phyloP scores from a whole-genome alignment of 2,329 filamentous ascomycete genomes.

The Verticillium zaregamsianum region DNA sequence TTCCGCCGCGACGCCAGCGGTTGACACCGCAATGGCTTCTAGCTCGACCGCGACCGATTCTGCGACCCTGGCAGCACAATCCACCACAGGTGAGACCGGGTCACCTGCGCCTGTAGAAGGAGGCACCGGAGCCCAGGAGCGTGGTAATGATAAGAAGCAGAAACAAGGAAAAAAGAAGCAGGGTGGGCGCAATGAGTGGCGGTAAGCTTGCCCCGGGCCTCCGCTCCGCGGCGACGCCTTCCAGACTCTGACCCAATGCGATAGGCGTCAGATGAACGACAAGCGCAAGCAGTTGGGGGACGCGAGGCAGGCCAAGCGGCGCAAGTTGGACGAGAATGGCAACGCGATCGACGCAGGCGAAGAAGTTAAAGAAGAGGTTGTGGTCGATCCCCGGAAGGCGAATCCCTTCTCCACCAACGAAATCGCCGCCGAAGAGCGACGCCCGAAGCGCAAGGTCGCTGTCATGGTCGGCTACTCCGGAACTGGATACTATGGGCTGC shows the following conservation, averaged over 20 bases:
- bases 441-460: conserved; percentile 93
- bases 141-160: not conserved
- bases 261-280: conserved; percentile 30
- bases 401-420: conserved; percentile 68
- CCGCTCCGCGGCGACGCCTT: conserved; percentile 17
- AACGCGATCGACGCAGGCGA: conserved; percentile 19
- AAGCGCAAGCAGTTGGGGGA: conserved; percentile 35
- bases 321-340: conserved; percentile 32
- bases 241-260: conserved; percentile 24
- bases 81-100: not conserved
- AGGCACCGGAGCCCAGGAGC: not conserved
- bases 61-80: not conserved
- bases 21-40: not conserved
- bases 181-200: conserved; percentile 18
- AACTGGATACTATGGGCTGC: conserved; percentile 96
- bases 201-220: conserved; percentile 14
- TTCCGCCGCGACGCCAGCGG: not conserved
- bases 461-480: conserved; percentile 95
- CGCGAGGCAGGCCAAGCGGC: conserved; percentile 36
- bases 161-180: conserved; percentile 4
- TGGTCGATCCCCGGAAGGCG: conserved; percentile 17
- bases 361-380: not conserved
- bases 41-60: not conserved
- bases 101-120: not conserved
- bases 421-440: conserved; percentile 79